A percentile compares a stretch with the other conserved stretches of the same genome.
phyloP scores from a whole-genome alignment of 306 rosid genomes.

The Acacia crassicarpa region DNA sequence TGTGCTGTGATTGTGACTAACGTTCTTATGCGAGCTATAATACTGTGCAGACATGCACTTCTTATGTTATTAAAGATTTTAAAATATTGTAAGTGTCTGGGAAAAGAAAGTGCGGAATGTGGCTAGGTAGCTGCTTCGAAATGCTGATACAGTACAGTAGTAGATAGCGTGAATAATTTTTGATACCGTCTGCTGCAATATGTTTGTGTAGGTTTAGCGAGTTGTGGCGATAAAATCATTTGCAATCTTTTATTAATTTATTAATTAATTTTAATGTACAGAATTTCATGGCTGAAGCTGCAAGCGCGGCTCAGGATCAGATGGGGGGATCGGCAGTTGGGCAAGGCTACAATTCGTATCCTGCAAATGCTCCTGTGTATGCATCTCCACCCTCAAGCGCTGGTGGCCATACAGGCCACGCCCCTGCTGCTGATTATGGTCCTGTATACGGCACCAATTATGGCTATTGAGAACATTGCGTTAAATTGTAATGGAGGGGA shows the following conservation, averaged over 20 bases:
- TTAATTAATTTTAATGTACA: constrained; percentile 24
- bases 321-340: constrained; percentile 45
- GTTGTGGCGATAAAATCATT: background rate
- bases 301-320: constrained; percentile 47
- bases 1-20: too few species aligned
- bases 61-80: background rate
- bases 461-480: constrained; percentile 41
- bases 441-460: constrained; percentile 53
- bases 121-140: background rate
- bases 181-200: background rate
- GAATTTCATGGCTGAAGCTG: constrained; percentile 72
- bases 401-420: constrained; percentile 45
- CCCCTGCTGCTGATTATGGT: constrained; percentile 52
- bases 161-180: background rate
- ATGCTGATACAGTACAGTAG: background rate
- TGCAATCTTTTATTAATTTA: background rate
- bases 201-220: background rate
- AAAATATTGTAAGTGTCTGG: background rate
- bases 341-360: constrained; percentile 53
- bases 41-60: background rate
- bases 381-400: constrained; percentile 46
- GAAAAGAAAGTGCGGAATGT: background rate
- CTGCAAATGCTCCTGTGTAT: constrained; percentile 46
- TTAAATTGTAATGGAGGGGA: constrained; percentile 28
- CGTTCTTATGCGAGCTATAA: background rate